These are phyloP conservation scores for Diaporthe australafricana DNA, from an alignment of 2,329 filamentous ascomycete genomes.

Conservation along the genomic window DNA sequence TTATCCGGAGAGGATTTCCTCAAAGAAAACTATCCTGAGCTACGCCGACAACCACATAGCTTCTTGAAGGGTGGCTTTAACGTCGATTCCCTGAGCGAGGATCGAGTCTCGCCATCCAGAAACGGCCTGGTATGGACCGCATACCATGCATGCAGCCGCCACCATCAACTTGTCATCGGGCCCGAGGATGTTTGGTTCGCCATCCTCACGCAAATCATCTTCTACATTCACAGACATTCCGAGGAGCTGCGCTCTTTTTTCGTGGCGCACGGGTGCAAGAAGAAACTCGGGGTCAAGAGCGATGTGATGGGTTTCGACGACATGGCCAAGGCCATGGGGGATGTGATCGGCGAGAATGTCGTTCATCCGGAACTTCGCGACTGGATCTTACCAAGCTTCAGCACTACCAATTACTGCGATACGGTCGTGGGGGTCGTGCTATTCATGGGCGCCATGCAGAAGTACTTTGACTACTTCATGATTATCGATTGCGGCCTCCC, in stretches of 20 bases:
- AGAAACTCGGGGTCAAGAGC: slow-evolving; percentile 40
- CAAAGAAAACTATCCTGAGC: too few species aligned
- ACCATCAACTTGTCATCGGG: slow-evolving; percentile 56
- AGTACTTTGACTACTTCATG: slow-evolving; percentile 53
- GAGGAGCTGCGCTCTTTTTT: slow-evolving; percentile 56
- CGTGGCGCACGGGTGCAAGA: slow-evolving; percentile 53
- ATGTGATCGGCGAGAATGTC: slow-evolving; percentile 52
- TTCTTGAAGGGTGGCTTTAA: not conserved
- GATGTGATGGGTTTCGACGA: slow-evolving; percentile 43
- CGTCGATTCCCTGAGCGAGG: too few species aligned
- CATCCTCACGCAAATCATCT: slow-evolving; percentile 57
- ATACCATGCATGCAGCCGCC: slow-evolving; percentile 51
- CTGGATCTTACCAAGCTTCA: slow-evolving; percentile 58
- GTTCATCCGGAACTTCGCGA: slow-evolving; percentile 49
- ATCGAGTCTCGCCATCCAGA: not conserved
- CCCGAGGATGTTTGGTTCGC: slow-evolving; percentile 64
- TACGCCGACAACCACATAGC: too few species aligned
- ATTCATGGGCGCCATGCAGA: slow-evolving; percentile 57
- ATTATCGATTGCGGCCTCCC: slow-evolving; percentile 55
- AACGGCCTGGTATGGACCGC: slow-evolving; percentile 47
- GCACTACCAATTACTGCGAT: slow-evolving; percentile 56
- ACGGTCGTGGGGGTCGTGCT: slow-evolving; percentile 51
- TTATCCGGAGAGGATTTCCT: too few species aligned
- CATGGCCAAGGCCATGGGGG: slow-evolving; percentile 49
- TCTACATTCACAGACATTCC: slow-evolving; percentile 56